phyloP scores from a whole-genome alignment of 306 rosid genomes.

The Inga leiocalycina region DNA sequence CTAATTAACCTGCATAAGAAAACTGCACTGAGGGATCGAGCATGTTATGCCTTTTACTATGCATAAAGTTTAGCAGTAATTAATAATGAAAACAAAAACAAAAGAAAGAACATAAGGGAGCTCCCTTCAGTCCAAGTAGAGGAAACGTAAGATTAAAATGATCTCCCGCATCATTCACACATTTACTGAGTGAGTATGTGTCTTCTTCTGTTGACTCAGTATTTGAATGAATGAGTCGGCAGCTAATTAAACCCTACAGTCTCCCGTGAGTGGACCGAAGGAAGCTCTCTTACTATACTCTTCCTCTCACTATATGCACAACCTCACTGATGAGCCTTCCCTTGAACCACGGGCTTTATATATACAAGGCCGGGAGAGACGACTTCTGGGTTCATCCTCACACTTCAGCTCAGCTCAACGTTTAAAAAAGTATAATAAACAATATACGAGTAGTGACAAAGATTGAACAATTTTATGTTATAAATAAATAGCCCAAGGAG shows the following conservation, averaged over 20 bases:
- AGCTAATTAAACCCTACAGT: slow-evolving; percentile 70
- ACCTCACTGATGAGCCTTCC: slow-evolving; percentile 15
- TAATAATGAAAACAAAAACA: not conserved
- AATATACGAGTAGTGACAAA: not conserved
- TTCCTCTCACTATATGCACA: not conserved
- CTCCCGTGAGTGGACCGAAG: slow-evolving; percentile 89
- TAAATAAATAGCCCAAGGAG: not conserved
- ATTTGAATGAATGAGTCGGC: slow-evolving; percentile 99
- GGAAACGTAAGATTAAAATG: slow-evolving; percentile 74
- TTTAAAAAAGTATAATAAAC: slow-evolving; percentile 19
- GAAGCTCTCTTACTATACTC: slow-evolving; percentile 70
- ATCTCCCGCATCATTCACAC: slow-evolving; percentile 98
- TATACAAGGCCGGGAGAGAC: slow-evolving; percentile 33
- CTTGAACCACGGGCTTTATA: slow-evolving; percentile 47
- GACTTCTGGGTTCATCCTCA: not conserved
- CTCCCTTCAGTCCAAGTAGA: slow-evolving; percentile 99
- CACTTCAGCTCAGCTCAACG: too few species aligned
- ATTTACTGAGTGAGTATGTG: slow-evolving; percentile 62
- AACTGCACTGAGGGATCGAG: not conserved
- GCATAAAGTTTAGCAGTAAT: not conserved
- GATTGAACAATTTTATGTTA: not conserved
- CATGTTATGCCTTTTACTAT: not conserved
- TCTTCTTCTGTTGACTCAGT: slow-evolving; percentile 42
- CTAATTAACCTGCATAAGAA: not conserved
- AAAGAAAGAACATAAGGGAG: slow-evolving; percentile 61